phyloP scores from a whole-genome alignment of 441 rosid species.

The Metrosideros polymorpha region DNA sequence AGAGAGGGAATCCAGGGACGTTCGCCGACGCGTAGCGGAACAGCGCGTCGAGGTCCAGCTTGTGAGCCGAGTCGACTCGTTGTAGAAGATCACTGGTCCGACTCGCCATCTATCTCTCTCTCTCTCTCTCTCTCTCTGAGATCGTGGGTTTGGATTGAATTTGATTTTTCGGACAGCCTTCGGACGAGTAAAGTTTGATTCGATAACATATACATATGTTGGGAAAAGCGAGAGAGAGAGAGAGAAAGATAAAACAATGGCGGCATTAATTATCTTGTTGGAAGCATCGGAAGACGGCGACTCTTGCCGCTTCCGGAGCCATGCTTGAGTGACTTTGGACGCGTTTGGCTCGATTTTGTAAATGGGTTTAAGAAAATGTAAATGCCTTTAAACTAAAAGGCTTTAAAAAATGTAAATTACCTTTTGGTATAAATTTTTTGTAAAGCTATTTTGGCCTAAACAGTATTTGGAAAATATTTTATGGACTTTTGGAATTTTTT shows the following conservation, averaged over 20 bases:
- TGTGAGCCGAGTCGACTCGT: conserved; percentile 39
- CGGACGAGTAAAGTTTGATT: neutral
- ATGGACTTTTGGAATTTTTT: too few relatives aligned
- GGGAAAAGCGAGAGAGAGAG: neutral
- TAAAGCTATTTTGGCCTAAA: too few relatives aligned
- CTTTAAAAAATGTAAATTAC: too few relatives aligned
- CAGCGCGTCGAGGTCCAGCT: conserved; percentile 58
- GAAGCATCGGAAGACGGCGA: neutral
- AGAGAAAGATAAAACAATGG: neutral
- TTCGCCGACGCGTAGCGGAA: conserved; percentile 43
- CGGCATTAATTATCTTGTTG: rapidly evolving
- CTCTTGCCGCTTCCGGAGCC: neutral
- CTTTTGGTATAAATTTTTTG: too few relatives aligned
- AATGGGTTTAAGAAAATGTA: too few relatives aligned
- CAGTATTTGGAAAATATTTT: too few relatives aligned
- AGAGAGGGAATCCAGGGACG: conserved; percentile 58
- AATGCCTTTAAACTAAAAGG: too few relatives aligned
- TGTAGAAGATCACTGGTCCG: conserved; percentile 47
- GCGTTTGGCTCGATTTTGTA: too few relatives aligned
- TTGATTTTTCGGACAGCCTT: neutral
- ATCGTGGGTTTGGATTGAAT: neutral
- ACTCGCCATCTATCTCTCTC: conserved; percentile 29
- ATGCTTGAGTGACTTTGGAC: too few relatives aligned
- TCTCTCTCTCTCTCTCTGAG: neutral
- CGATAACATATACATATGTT: neutral